A percentile compares a stretch with the other conserved stretches of the same genome.
These are phyloP conservation scores for Calonectria pauciramosa DNA, from an alignment of 2,329 filamentous ascomycete species.

Conservation along the genomic window DNA sequence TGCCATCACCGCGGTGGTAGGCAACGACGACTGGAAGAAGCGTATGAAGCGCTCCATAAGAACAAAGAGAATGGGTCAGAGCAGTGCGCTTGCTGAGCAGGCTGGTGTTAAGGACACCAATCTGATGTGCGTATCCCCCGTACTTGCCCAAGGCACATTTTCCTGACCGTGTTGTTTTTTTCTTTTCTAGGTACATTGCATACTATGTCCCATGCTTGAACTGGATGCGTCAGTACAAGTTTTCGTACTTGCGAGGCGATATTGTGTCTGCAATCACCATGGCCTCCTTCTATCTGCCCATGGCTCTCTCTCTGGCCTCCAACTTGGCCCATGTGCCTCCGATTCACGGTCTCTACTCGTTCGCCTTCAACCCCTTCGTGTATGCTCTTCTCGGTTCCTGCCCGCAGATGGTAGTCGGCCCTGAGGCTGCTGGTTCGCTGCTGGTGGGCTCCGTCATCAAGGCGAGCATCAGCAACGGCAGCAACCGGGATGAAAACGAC, in stretches of 20 bases:
- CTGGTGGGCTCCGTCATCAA: conserved; percentile 90
- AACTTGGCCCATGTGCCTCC: conserved; percentile 94
- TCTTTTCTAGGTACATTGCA: conserved; percentile 79
- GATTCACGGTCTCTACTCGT: conserved; percentile 94
- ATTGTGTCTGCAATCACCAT: conserved; percentile 92
- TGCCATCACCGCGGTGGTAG: conserved; percentile 54
- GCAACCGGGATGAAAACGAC: conserved; percentile 74
- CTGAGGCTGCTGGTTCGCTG: conserved; percentile 93
- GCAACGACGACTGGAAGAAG: conserved; percentile 61
- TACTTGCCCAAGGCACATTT: neutral
- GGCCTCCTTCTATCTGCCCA: conserved; percentile 98
- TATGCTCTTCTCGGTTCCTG: conserved; percentile 94
- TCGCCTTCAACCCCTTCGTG: conserved; percentile 91
- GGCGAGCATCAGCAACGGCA: conserved; percentile 78
- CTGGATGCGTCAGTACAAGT: conserved; percentile 91
- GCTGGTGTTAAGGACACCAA: conserved; percentile 81
- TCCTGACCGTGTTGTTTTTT: conserved; percentile 28
- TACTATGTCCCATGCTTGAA: conserved; percentile 95
- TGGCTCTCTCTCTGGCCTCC: conserved; percentile 92
- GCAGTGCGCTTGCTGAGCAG: conserved; percentile 77
- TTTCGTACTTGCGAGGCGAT: conserved; percentile 87
- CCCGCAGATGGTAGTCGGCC: conserved; percentile 93
- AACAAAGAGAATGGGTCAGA: conserved; percentile 79
- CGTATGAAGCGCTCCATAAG: conserved; percentile 66
- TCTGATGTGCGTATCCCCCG: conserved; percentile 73